phyloP scores from a whole-genome alignment of 192 early-diverging fungal genomes.

The Funneliformis mosseae region DNA sequence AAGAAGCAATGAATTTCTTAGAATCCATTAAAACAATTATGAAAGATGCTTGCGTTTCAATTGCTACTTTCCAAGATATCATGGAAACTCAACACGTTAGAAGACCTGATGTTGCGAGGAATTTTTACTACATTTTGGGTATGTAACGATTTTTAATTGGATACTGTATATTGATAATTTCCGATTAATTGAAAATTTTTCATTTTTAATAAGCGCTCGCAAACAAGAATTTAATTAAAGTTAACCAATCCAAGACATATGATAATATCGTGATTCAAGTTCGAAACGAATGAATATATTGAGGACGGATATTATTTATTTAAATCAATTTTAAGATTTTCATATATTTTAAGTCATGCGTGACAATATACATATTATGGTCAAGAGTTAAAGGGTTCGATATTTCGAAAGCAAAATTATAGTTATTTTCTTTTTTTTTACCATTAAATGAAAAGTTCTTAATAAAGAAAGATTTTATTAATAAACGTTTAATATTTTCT shows the following conservation, averaged over 20 bases:
- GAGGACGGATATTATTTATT: background rate
- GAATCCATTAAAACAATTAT: constrained; percentile 6
- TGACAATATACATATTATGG: too few species aligned
- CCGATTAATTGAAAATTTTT: background rate
- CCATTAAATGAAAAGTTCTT: too few species aligned
- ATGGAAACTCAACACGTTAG: constrained; percentile 10
- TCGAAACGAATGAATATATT: background rate
- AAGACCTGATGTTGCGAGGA: background rate
- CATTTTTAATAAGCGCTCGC: background rate
- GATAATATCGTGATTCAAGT: constrained; percentile 6
- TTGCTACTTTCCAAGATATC: constrained; percentile 14
- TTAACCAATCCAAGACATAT: background rate
- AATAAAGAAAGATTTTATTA: too few species aligned
- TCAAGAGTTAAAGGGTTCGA: too few species aligned
- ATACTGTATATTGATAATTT: background rate
- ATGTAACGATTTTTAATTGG: background rate
- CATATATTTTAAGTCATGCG: too few species aligned
- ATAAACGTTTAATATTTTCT: too few species aligned
- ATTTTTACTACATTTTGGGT: constrained; percentile 24
- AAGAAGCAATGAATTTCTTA: constrained; percentile 2
- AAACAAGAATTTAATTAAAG: constrained; percentile 12
- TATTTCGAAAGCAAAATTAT: too few species aligned
- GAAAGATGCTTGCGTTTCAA: background rate
- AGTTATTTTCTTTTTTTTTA: too few species aligned
- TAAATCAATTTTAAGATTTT: too few species aligned